Conservation (phyloP, 495 filamentous ascomycete genomes). For the Aspergillus cavernicola region DNA sequence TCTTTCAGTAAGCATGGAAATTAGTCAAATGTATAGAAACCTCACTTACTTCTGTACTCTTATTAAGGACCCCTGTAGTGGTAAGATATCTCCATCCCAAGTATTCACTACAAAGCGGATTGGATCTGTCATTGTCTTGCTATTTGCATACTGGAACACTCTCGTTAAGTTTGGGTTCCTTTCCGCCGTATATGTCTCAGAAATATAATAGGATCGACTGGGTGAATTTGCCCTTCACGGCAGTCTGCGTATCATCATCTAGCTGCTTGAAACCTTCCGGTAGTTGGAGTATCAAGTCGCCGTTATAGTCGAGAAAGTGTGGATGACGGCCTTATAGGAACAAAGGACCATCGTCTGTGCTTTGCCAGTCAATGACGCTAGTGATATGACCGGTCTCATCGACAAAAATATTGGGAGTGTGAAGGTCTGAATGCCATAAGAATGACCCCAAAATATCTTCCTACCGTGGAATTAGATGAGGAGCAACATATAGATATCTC, state of each 20-base stretch:
- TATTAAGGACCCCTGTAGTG: conserved; percentile 26
- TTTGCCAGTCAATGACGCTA: conserved; percentile 33
- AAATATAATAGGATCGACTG: neutral
- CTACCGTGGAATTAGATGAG: conserved; percentile 22
- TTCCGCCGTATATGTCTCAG: too few relatives aligned
- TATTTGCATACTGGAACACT: too few relatives aligned
- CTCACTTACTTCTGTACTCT: neutral
- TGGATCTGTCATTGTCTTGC: conserved; percentile 12
- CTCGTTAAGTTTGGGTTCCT: too few relatives aligned
- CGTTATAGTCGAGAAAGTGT: conserved; percentile 23
- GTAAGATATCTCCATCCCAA: conserved; percentile 26
- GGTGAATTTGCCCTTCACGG: neutral
- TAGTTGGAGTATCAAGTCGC: conserved; percentile 4
- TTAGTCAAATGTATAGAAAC: too few relatives aligned
- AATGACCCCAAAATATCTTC: conserved; percentile 14
- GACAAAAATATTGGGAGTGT: conserved; percentile 33
- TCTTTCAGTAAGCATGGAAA: too few relatives aligned
- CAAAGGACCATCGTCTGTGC: conserved; percentile 20
- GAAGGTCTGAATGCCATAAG: conserved; percentile 35
- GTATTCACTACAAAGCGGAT: conserved; percentile 21
- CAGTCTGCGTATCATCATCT: conserved; percentile 4
- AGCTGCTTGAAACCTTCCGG: conserved; percentile 19
- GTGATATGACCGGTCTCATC: conserved; percentile 18
- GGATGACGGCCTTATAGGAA: conserved; percentile 22
- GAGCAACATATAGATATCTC: conserved; percentile 23